Evolutionary conservation across 306 rosid species (phyloP).

Genomic region (Vigna hirtella): DNA sequence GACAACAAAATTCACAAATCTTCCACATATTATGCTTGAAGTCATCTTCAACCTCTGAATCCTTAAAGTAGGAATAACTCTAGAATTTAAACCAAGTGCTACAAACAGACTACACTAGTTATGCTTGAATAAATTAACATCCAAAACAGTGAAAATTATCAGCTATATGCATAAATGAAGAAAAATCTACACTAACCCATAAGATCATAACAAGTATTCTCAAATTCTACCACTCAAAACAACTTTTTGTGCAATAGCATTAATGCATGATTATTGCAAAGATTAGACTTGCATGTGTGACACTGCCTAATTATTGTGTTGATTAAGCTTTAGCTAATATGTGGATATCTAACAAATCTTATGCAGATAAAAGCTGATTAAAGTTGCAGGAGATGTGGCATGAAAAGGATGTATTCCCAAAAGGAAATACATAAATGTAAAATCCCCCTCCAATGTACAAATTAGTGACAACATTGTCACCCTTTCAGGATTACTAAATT

Average conservation of each 20-base stretch:
- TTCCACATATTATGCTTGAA: slow-evolving; percentile 34
- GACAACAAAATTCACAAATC: slow-evolving; percentile 60
- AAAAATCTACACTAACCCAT: too few relatives aligned
- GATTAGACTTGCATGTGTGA: slow-evolving; percentile 15
- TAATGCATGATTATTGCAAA: slow-evolving; percentile 36
- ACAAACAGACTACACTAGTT: slow-evolving; percentile 12
- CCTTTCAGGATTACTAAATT: slow-evolving; percentile 42
- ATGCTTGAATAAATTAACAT: not conserved
- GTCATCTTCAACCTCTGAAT: slow-evolving; percentile 20
- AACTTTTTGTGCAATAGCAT: slow-evolving; percentile 9
- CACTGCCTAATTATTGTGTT: slow-evolving; percentile 44
- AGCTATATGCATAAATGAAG: too few relatives aligned
- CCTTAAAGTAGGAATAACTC: slow-evolving; percentile 10
- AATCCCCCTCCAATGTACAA: slow-evolving; percentile 33
- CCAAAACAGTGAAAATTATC: not conserved
- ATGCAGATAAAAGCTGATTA: slow-evolving; percentile 25
- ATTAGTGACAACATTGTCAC: slow-evolving; percentile 37
- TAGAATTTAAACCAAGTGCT: slow-evolving; percentile 12
- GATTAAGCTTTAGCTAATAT: slow-evolving; percentile 44
- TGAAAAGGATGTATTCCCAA: slow-evolving; percentile 45
- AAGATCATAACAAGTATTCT: too few relatives aligned
- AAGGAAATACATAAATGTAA: slow-evolving; percentile 15
- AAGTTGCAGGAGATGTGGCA: slow-evolving; percentile 34
- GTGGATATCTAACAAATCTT: slow-evolving; percentile 35
- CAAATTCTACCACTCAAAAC: not conserved